A percentile compares a stretch with the other conserved stretches of the same genome.
These are phyloP conservation scores for Erysimum cheiranthoides DNA, from an alignment of 345 rosid genomes.

Conservation along the genomic window DNA sequence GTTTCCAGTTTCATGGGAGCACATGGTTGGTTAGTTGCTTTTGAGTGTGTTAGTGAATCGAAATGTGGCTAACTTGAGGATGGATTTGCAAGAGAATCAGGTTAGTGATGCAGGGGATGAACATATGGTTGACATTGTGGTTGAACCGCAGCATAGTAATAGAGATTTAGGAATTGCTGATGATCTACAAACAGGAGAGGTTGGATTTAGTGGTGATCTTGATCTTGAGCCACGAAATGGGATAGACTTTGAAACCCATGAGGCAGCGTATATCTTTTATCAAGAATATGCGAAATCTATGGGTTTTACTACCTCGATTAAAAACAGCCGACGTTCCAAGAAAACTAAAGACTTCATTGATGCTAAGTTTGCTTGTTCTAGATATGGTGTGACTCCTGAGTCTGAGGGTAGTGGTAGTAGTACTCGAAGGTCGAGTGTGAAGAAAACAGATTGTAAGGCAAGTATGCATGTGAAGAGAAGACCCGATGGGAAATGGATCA, in stretches of 20 bases:
- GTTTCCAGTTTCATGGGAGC: slow-evolving; percentile 35
- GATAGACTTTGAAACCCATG: slow-evolving; percentile 67
- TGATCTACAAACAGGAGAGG: slow-evolving; percentile 39
- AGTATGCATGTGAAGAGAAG: slow-evolving; percentile 86
- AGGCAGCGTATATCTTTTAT: slow-evolving; percentile 65
- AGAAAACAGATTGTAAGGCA: slow-evolving; percentile 75
- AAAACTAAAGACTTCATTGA: slow-evolving; percentile 72
- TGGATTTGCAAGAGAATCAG: slow-evolving; percentile 53
- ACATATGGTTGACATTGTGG: slow-evolving; percentile 39
- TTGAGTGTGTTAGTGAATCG: slow-evolving; percentile 50
- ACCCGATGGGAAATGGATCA: slow-evolving; percentile 67
- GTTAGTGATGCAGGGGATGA: slow-evolving; percentile 48
- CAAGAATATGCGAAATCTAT: slow-evolving; percentile 73
- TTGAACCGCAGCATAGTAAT: slow-evolving; percentile 30
- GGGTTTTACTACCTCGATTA: slow-evolving; percentile 71
- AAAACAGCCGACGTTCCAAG: slow-evolving; percentile 74
- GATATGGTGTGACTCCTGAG: slow-evolving; percentile 71
- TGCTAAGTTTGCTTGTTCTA: slow-evolving; percentile 79
- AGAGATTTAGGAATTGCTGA: slow-evolving; percentile 41
- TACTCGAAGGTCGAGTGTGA: slow-evolving; percentile 58
- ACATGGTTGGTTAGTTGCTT: slow-evolving; percentile 26
- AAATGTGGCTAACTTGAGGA: slow-evolving; percentile 53
- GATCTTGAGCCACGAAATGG: slow-evolving; percentile 59
- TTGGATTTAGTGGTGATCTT: slow-evolving; percentile 44
- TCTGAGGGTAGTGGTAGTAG: slow-evolving; percentile 55